Percentiles rank a stretch among this genome's conserved stretches.
Conservation (phyloP, 2,329 filamentous ascomycete genomes). For the Alternaria triticina region DNA sequence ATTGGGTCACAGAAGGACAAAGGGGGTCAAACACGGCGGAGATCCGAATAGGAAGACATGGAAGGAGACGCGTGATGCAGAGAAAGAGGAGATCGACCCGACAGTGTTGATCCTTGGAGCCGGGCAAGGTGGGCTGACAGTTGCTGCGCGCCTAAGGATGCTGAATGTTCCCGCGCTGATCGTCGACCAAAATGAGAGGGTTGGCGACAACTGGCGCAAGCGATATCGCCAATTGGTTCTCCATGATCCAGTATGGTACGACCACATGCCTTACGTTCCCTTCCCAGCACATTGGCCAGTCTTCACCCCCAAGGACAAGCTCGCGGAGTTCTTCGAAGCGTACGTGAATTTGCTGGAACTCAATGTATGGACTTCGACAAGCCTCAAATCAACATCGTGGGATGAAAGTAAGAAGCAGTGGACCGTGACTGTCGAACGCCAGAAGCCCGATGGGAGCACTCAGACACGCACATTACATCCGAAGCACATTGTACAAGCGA, state of each 20-base stretch:
- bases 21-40: slow-evolving; percentile 39
- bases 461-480: slow-evolving; percentile 36
- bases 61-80: slow-evolving; percentile 38
- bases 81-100: slow-evolving; percentile 33
- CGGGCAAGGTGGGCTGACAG: slow-evolving; percentile 54
- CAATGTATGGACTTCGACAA: slow-evolving; percentile 49
- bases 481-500: slow-evolving; percentile 40
- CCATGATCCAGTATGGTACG: slow-evolving; percentile 50
- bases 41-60: slow-evolving; percentile 40
- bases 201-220: slow-evolving; percentile 56
- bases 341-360: slow-evolving; percentile 48
- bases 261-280: slow-evolving; percentile 47
- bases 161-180: slow-evolving; percentile 52
- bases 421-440: slow-evolving; percentile 44
- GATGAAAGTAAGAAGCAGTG: slow-evolving; percentile 46
- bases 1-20: slow-evolving; percentile 26
- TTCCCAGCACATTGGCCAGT: slow-evolving; percentile 44
- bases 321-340: slow-evolving; percentile 48
- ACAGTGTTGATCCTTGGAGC: slow-evolving; percentile 46
- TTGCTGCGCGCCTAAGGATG: slow-evolving; percentile 53
- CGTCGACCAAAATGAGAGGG: slow-evolving; percentile 51
- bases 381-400: slow-evolving; percentile 48
- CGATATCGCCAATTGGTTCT: slow-evolving; percentile 55
- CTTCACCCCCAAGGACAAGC: slow-evolving; percentile 43
- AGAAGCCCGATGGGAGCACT: slow-evolving; percentile 24